Percentiles rank a stretch among this genome's conserved stretches.
These are phyloP conservation scores for Diaporthe caulivora DNA, from an alignment of 2,329 filamentous ascomycete species.

Conservation along the genomic window DNA sequence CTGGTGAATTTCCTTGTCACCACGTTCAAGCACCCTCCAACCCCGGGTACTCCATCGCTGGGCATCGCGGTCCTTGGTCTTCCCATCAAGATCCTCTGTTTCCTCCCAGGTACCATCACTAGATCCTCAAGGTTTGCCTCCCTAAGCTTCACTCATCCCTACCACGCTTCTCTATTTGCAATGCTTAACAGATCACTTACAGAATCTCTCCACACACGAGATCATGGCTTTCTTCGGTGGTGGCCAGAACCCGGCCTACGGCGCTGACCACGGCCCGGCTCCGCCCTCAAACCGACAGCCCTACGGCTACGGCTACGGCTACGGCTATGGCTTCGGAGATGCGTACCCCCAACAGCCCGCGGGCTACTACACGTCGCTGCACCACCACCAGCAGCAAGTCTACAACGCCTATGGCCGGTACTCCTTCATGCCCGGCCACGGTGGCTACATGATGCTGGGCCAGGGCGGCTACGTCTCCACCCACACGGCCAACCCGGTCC, in stretches of 20 bases:
- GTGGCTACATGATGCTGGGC: conserved; percentile 10
- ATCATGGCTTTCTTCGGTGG: conserved; percentile 5
- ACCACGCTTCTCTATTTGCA: fast-evolving
- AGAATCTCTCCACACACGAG: neutral
- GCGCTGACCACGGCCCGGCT: conserved; percentile 18
- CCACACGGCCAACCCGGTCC: conserved; percentile 36
- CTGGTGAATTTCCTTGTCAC: neutral
- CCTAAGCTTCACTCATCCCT: too few relatives aligned
- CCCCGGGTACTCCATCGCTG: neutral
- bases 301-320: neutral
- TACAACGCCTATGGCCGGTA: neutral
- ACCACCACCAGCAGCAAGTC: neutral
- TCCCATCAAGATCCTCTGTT: neutral
- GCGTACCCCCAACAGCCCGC: neutral
- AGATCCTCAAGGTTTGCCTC: neutral
- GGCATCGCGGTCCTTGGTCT: neutral
- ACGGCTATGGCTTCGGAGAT: neutral
- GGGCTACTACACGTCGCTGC: neutral
- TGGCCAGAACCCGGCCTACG: conserved; percentile 33
- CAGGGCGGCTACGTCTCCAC: conserved; percentile 32
- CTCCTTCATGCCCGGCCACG: conserved; percentile 13
- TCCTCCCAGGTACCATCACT: neutral
- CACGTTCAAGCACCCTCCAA: neutral
- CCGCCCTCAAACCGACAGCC: conserved; percentile 12
- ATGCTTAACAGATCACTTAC: neutral